Conservation (phyloP, 78 protist genomes). For the Protostelium mycophagum region DNA sequence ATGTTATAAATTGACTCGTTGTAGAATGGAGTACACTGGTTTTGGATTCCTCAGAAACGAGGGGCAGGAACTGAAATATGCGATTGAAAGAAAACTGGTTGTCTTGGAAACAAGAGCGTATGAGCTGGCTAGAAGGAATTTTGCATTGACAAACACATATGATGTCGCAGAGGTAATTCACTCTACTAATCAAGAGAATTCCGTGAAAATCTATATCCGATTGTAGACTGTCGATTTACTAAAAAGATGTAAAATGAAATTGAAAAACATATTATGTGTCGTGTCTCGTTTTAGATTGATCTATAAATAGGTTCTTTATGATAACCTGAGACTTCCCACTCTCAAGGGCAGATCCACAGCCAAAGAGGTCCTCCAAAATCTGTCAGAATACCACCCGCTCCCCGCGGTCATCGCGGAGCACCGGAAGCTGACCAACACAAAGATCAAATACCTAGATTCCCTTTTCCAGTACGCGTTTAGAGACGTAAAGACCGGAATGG, state of each 20-base stretch:
- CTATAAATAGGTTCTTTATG: too few species aligned
- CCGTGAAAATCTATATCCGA: constrained; percentile 9
- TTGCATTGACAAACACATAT: constrained; percentile 1
- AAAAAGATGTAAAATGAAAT: not conserved
- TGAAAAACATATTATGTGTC: too few species aligned
- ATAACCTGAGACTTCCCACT: not conserved
- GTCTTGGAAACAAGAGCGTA: constrained; percentile 16
- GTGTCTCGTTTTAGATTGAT: too few species aligned
- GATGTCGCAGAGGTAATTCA: constrained; percentile 18
- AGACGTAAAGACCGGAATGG: not conserved
- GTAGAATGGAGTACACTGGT: constrained; percentile 44
- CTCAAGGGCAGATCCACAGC: not conserved
- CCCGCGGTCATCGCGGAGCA: constrained; percentile 22
- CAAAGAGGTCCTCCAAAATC: constrained; percentile 5
- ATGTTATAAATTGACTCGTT: not conserved
- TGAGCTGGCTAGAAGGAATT: not conserved
- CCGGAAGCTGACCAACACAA: constrained; percentile 28
- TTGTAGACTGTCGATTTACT: not conserved
- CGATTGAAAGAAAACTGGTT: constrained; percentile 6
- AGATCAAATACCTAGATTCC: constrained; percentile 23
- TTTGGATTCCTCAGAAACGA: constrained; percentile 30
- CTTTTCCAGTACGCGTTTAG: constrained; percentile 13
- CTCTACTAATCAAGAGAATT: not conserved
- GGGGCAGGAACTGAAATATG: constrained; percentile 7
- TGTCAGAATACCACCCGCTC: constrained; percentile 27